Evolutionary conservation across 2,329 filamentous ascomycete species (phyloP).

Genomic region (Ceratocystis harringtonii): DNA sequence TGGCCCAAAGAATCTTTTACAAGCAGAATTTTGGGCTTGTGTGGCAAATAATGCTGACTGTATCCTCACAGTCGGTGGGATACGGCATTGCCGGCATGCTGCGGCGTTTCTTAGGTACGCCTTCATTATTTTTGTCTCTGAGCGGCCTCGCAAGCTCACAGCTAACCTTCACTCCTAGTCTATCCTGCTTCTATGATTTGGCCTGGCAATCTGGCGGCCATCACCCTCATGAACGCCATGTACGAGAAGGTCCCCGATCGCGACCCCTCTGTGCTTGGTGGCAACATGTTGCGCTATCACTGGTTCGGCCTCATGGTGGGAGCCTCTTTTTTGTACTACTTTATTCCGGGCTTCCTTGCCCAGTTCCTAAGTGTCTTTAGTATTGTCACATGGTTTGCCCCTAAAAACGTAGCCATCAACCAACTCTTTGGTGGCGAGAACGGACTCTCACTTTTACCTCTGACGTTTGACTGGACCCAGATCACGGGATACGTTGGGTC

Average conservation of each 20-base stretch:
- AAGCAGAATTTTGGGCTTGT: slow-evolving; percentile 51
- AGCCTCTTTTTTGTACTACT: slow-evolving; percentile 49
- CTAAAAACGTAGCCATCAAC: slow-evolving; percentile 52
- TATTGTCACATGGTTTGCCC: slow-evolving; percentile 57
- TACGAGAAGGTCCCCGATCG: slow-evolving; percentile 43
- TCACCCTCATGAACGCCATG: slow-evolving; percentile 56
- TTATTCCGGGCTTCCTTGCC: slow-evolving; percentile 53
- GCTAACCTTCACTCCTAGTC: slow-evolving; percentile 25
- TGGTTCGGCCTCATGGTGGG: slow-evolving; percentile 47
- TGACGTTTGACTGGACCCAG: slow-evolving; percentile 66
- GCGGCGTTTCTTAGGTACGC: slow-evolving; percentile 44
- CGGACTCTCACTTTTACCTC: slow-evolving; percentile 51
- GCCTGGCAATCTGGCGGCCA: slow-evolving; percentile 51
- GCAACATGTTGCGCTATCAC: slow-evolving; percentile 48
- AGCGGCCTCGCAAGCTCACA: not conserved
- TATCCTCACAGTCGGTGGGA: slow-evolving; percentile 54
- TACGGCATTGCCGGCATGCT: slow-evolving; percentile 57
- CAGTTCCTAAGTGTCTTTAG: slow-evolving; percentile 57
- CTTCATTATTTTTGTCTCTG: not conserved
- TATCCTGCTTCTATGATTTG: slow-evolving; percentile 61
- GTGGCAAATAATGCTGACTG: slow-evolving; percentile 51
- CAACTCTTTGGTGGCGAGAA: slow-evolving; percentile 57
- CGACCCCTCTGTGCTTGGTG: slow-evolving; percentile 43
- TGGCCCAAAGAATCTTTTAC: slow-evolving; percentile 58
- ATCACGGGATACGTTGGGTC: slow-evolving; percentile 53